Evolutionary conservation across 306 rosid species (phyloP).

Genomic region (Castanopsis chinensis): DNA sequence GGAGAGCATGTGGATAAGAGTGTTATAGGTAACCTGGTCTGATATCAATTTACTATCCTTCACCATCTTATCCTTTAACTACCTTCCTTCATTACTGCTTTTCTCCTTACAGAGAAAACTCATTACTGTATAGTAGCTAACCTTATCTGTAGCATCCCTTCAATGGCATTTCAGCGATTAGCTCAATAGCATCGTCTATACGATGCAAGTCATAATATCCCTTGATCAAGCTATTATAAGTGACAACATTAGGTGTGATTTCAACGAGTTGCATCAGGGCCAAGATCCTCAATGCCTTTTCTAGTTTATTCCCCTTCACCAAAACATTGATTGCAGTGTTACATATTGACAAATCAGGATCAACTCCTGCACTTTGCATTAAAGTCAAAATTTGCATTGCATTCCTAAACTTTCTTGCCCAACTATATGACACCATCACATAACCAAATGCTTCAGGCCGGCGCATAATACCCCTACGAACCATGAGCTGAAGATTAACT

Average conservation of each 20-base stretch:
- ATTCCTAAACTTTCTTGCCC: conserved; percentile 70
- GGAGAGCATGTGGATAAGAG: conserved; percentile 63
- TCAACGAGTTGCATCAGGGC: conserved; percentile 60
- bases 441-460: conserved; percentile 64
- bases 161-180: conserved; percentile 60
- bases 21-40: conserved; percentile 80
- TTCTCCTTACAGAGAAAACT: conserved; percentile 66
- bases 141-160: conserved; percentile 67
- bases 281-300: conserved; percentile 62
- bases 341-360: conserved; percentile 63
- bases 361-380: conserved; percentile 88
- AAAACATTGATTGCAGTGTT: conserved; percentile 74
- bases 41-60: conserved; percentile 46
- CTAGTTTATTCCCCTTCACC: conserved; percentile 56
- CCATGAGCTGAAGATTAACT: conserved; percentile 70
- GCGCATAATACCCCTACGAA: conserved; percentile 49
- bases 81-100: conserved; percentile 52
- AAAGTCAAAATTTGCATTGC: conserved; percentile 67
- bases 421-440: conserved; percentile 77
- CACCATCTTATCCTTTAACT: conserved; percentile 57
- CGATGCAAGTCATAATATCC: conserved; percentile 63
- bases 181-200: conserved; percentile 56
- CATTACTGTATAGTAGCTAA: conserved; percentile 81
- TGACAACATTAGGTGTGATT: conserved; percentile 61
- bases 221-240: conserved; percentile 76